Conservation (phyloP, 768 basidiomycete species). For the Lactarius pseudohatsudake region DNA sequence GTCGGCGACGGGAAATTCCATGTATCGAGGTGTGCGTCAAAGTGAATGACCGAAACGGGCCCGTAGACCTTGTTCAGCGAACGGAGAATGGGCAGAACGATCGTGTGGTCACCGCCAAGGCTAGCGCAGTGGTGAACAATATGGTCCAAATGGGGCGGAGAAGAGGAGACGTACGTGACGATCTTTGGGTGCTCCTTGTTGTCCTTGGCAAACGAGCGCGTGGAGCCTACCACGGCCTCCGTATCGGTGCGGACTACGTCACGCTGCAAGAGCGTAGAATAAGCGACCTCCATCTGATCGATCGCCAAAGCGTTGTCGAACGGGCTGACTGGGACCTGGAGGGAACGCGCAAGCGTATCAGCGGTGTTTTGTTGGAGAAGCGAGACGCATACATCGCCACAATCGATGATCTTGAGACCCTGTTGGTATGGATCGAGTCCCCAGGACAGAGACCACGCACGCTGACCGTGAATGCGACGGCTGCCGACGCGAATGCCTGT, state of each 20-base stretch:
- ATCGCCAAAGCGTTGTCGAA: conserved; percentile 83
- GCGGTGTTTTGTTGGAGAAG: background rate
- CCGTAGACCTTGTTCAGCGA: conserved; percentile 78
- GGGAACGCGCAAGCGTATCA: background rate
- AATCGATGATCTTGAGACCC: conserved; percentile 68
- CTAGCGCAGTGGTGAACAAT: conserved; percentile 26
- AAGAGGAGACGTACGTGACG: conserved; percentile 45
- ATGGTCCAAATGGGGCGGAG: background rate
- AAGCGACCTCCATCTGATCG: conserved; percentile 86
- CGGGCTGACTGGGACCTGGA: conserved; percentile 69
- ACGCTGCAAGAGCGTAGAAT: conserved; percentile 69
- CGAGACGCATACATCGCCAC: conserved; percentile 64
- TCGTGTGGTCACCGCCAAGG: conserved; percentile 84
- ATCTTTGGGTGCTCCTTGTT: conserved; percentile 71
- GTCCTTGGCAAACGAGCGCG: conserved; percentile 49
- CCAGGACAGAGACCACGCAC: conserved; percentile 73
- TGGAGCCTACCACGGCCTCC: conserved; percentile 30
- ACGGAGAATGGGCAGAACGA: conserved; percentile 83
- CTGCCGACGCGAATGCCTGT: conserved; percentile 81
- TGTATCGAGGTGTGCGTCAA: conserved; percentile 77
- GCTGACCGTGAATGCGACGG: conserved; percentile 59
- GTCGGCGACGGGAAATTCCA: conserved; percentile 42
- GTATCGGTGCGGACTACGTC: conserved; percentile 36
- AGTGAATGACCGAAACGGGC: conserved; percentile 80
- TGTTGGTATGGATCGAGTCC: conserved; percentile 59